Evolutionary conservation across 2,329 filamentous ascomycete species (phyloP), one percentile per base, ranked within the genome.

Genomic region (Epichloe amarillans): DNA sequence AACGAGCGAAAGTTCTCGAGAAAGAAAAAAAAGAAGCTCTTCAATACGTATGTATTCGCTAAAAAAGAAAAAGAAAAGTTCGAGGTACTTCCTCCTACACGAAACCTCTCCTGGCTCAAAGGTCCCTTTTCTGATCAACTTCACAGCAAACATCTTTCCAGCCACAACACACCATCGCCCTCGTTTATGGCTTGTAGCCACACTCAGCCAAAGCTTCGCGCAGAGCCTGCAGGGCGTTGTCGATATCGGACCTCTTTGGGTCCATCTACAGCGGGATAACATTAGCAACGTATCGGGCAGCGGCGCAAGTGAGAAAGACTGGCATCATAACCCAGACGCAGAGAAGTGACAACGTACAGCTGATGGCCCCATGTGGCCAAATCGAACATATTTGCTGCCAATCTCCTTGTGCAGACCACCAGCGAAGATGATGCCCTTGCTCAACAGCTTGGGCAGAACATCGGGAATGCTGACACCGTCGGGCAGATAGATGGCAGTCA

Each of bases 311-410:
- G 7, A 7, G 33, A 10, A 38, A 30, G 5, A 10, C 14, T 17
- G n/a, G 45, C n/a, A 35, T 26, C 48, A 14, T 5, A 17, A 23
- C 7, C 6, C n/a, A 33, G 14, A 11, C 43, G 38, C 15, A 43
- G 14, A 30, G 7, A 49, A 37, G 8, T 37, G 39, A n/a, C 12
- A 26, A 75, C 80, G 71, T 70, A 83, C 80, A 58, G 90, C 85
- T 64, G 86, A 93, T 55, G 97, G 88, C 59, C 93, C 93, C 93
- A 98, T 98, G 68, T 97, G 93, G 42, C 93, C 93, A 62, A 98
- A 93, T 30, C 93, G 82, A 59, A 98, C 86, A 67, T 98, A 98
- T 72, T 87, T 93, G 55, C 86, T 73, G 3, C 87, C 90, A 67
- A 95, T 95, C 66, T 94, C 88, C 77, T 93, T 95, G 75, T 98